A percentile compares a stretch with the other conserved stretches of the same genome.
Conservation (phyloP, 306 rosid species). For the Cicer cuneatum region DNA sequence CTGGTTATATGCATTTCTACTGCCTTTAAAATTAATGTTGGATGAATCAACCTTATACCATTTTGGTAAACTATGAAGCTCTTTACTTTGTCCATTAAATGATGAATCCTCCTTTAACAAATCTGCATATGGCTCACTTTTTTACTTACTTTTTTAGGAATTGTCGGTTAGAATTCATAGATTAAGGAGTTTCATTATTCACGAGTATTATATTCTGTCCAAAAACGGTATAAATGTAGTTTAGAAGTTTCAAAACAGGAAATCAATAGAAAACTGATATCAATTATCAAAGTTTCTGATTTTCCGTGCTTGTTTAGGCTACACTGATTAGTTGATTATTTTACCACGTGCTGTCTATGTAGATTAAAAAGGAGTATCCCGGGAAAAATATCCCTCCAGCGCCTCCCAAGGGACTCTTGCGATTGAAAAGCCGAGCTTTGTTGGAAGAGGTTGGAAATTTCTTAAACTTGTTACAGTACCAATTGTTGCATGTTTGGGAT, state of each 20-base stretch:
- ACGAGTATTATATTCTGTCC: conserved; percentile 12
- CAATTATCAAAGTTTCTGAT: not conserved
- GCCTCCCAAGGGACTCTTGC: conserved; percentile 92
- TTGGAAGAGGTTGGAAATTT: conserved; percentile 84
- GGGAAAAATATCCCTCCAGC: conserved; percentile 82
- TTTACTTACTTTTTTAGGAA: conserved; percentile 18
- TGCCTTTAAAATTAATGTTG: not conserved
- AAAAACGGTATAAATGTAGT: not conserved
- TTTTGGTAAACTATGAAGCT: conserved; percentile 29
- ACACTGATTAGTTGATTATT: conserved; percentile 41
- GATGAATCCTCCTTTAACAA: conserved; percentile 25
- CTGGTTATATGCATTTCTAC: not conserved
- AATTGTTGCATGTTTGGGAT: conserved; percentile 34
- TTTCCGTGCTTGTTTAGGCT: conserved; percentile 35
- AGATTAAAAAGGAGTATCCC: conserved; percentile 86
- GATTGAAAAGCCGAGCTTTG: conserved; percentile 81
- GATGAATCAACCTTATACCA: not conserved
- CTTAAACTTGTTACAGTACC: conserved; percentile 38
- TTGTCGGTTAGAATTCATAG: conserved; percentile 10
- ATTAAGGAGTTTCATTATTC: not conserved
- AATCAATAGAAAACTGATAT: not conserved
- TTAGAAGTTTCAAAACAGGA: conserved; percentile 19
- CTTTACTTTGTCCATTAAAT: conserved; percentile 19
- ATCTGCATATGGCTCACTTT: conserved; percentile 6
- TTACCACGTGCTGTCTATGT: conserved; percentile 45